Base-by-base conservation (phyloP, 352 stramenopile species). In the Phytophthora melonis region DNA sequence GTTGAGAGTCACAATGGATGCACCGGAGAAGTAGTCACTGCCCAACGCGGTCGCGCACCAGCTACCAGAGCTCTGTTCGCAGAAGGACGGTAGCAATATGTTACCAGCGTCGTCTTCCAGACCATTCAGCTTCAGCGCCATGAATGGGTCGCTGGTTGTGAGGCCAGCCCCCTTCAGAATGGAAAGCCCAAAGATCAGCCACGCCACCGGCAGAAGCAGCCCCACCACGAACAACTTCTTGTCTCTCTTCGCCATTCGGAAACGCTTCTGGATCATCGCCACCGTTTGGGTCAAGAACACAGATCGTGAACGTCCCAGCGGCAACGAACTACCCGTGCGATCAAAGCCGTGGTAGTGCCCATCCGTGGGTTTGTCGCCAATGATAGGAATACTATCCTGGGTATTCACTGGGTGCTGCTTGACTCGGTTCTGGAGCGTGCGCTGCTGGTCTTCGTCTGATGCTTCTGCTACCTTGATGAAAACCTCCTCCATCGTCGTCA, bases 401-500 rank as follows among this genome's bases (percentile, higher is more conserved):
- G 52, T 16, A 5, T 21, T 41, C 5, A 78, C 7, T 10, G 39
- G 41, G 9, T 72, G 71, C 43, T 78, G 71, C 23, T 78, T 78
- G 19, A 78, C 66, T 30, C 60, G 49, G 52, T 86, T 90, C 25
- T 77, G 63, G 10, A 88, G 67, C 23, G 75, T 89, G 61, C 84
- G 79, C 63, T 88, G 80, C n/a, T 90, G 59, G 5, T 82, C 60
- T 66, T 89, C 82, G 34, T 84, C 83, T 11, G 70, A 61, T 4
- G 66, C 75, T 54, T 88, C 80, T 0, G 85, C 85, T 23, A 93
- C 82, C 47, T 90, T 93, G 65, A 94, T 82, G 63, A 94, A 94
- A 7, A 94, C 88, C 65, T 93, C 83, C 55, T 94, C 88, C 58
- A 94, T 74, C 8, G 88, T 91, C 27, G 88, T 93, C 32, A 99